These are phyloP conservation scores for Bonia amplexicaulis DNA, from an alignment of 176 grass and related monocot species.

Conservation along the genomic window DNA sequence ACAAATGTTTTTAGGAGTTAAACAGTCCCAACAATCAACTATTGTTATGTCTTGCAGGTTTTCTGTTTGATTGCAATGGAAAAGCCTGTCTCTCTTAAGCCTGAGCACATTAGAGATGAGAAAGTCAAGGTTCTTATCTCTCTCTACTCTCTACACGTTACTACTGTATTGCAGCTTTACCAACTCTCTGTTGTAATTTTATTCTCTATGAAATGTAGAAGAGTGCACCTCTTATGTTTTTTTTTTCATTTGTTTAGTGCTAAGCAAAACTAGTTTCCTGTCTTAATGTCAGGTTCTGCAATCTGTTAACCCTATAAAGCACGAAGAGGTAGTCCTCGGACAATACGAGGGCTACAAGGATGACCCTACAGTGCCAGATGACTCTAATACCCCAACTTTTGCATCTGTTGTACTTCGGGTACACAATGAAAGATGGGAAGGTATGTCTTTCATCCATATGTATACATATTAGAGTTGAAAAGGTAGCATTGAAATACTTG, in stretches of 20 bases:
- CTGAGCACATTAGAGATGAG: conserved; percentile 99
- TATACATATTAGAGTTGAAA: neutral
- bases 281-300: conserved; percentile 74
- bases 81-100: conserved; percentile 94
- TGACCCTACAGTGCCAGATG: conserved; percentile 91
- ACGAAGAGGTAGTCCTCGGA: conserved; percentile 92
- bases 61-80: conserved; percentile 99
- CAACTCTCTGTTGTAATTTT: conserved; percentile 18
- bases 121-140: conserved; percentile 93
- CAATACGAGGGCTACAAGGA: conserved; percentile 97
- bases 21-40: conserved; percentile 7
- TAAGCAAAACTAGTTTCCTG: neutral
- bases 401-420: conserved; percentile 83
- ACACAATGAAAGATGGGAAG: conserved; percentile 99
- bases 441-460: conserved; percentile 35
- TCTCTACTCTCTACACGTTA: conserved; percentile 17
- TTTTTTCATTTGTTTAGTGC: conserved; percentile 11
- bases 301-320: conserved; percentile 81
- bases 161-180: neutral
- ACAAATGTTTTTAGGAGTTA: neutral
- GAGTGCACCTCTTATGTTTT: neutral
- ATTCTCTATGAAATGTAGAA: conserved; percentile 2
- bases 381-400: conserved; percentile 97
- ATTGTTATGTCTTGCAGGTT: conserved; percentile 48
- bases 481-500: neutral